Base-by-base conservation (phyloP, 2,329 filamentous ascomycete genomes). In the Emmonsia crescens region DNA sequence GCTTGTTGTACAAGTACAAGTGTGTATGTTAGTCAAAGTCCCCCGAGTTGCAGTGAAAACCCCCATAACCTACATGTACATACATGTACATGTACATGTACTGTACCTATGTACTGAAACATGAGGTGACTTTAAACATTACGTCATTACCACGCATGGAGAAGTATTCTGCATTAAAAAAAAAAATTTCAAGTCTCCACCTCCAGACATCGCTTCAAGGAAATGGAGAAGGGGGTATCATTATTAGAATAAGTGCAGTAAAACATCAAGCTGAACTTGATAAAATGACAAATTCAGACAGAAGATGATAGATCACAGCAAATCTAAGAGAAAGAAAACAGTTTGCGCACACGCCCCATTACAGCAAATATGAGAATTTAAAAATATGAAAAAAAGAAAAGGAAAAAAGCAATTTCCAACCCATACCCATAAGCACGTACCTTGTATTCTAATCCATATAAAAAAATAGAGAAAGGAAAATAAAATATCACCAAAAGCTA, bases 401-500 rank as follows among this genome's bases (percentile, higher is more conserved):
- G 14, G n/a, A n/a, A n/a, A n/a, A 31, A 40, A 38, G 24, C 42
- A 27, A 29, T 56, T 40, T 56, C 33, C 52, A 56, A 56, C 3
- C 33, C 29, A 9, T 6, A 24, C 21, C 12, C 33, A 5, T 40
- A 21, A 9, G 10, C n/a, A 21, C n/a, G 33, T 33, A 36, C n/a
- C 29, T 55, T 33, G 29, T 36, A 21, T 12, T 5, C 16, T 33
- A 36, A 36, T 48, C 24, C 21, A 29, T 27, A 33, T 3, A 49
- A 19, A 36, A 16, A 33, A 48, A 48, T 2, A 38, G n/a, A 36
- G 14, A 16, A 52, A 21, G 12, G 10, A 38, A 51, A 64, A 59
- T n/a, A 27, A 49, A 42, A 83, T 5, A 51, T 59, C 64, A 97
- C 93, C 93, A 97, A 82, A 96, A 97, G 76, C 90, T 95, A 77